These are phyloP conservation scores for Luvunga scandens DNA, from an alignment of 345 rosid genomes.

Conservation along the genomic window DNA sequence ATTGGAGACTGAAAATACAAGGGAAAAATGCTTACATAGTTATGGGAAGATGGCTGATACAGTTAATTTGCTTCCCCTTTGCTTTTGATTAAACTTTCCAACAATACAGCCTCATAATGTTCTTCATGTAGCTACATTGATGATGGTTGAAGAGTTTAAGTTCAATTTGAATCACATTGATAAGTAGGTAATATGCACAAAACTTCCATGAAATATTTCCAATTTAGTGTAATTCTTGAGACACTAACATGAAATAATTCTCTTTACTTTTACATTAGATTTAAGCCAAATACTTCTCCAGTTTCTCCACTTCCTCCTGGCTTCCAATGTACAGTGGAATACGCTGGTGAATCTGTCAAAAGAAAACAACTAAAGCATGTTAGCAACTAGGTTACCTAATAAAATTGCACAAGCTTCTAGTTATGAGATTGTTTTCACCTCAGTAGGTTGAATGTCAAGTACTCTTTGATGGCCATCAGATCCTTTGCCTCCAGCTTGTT, in stretches of 20 bases:
- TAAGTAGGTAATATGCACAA: background rate
- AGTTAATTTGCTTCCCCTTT: background rate
- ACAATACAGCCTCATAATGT: background rate
- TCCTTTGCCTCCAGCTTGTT: constrained; percentile 99
- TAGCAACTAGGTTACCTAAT: background rate
- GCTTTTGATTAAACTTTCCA: background rate
- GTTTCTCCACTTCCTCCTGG: constrained; percentile 80
- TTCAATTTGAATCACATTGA: background rate
- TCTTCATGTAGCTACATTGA: background rate
- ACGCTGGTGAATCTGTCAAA: constrained; percentile 77
- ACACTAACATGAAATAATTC: constrained; percentile 12
- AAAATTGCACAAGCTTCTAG: background rate
- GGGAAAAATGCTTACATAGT: background rate
- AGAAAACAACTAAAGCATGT: background rate
- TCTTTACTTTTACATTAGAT: constrained; percentile 21
- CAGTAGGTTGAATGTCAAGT: constrained; percentile 74
- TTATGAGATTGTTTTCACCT: constrained; percentile 37
- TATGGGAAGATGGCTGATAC: background rate
- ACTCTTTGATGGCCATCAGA: constrained; percentile 84
- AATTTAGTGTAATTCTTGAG: background rate
- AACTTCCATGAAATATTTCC: constrained; percentile 1
- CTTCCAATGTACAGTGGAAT: constrained; percentile 93
- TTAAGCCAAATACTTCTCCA: constrained; percentile 89
- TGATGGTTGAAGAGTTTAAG: background rate
- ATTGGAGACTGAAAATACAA: background rate